phyloP scores from a whole-genome alignment of 83 land plant genomes.

The Picea engelmannii region DNA sequence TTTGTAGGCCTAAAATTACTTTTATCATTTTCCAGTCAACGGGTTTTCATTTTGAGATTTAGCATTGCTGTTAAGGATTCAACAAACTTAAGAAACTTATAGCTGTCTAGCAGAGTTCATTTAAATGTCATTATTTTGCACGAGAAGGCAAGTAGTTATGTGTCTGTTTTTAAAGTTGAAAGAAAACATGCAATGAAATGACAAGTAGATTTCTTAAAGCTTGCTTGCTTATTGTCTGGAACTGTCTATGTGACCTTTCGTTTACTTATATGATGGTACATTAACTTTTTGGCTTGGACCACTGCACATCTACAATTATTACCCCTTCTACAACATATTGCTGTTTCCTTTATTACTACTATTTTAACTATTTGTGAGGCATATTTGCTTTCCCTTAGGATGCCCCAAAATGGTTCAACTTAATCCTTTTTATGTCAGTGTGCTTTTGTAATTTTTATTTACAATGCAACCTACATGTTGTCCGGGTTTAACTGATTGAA shows the following conservation, averaged over 20 bases:
- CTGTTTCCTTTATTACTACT: too few relatives aligned
- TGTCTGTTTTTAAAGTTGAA: neutral
- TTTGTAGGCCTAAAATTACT: too few relatives aligned
- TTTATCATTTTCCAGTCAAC: too few relatives aligned
- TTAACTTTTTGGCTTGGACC: too few relatives aligned
- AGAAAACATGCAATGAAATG: neutral
- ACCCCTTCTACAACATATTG: too few relatives aligned
- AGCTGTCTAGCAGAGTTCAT: too few relatives aligned
- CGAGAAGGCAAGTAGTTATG: neutral
- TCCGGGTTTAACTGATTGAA: neutral
- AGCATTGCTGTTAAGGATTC: too few relatives aligned
- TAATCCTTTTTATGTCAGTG: neutral
- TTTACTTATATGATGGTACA: neutral
- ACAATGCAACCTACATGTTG: neutral
- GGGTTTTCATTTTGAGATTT: too few relatives aligned
- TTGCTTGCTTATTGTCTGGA: neutral
- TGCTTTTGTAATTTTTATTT: neutral
- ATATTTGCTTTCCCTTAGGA: neutral
- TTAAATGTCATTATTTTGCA: neutral
- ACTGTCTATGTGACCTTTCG: neutral
- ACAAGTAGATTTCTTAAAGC: neutral
- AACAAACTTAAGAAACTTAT: too few relatives aligned
- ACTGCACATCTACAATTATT: too few relatives aligned
- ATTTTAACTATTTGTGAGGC: too few relatives aligned
- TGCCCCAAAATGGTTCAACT: neutral